A percentile compares a stretch with the other conserved stretches of the same genome.
These are phyloP conservation scores for Microdochium trichocladiopsis DNA, from an alignment of 2,329 filamentous ascomycete genomes.

Conservation along the genomic window DNA sequence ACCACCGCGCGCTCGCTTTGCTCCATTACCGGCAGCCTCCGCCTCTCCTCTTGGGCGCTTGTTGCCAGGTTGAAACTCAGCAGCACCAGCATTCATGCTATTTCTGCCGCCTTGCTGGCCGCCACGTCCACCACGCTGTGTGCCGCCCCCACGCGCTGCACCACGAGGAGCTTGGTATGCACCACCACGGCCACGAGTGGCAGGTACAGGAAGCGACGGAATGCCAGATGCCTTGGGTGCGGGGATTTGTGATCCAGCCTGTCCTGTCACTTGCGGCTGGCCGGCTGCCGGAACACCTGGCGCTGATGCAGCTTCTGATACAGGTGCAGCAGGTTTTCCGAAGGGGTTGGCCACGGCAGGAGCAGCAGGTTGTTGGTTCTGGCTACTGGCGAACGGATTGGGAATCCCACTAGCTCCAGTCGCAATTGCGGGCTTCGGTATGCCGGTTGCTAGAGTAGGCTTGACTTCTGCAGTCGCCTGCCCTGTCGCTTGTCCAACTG, in stretches of 20 bases:
- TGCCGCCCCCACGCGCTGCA: constrained; percentile 23
- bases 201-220: constrained; percentile 10
- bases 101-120: constrained; percentile 23
- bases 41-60: constrained; percentile 47
- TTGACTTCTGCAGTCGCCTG: constrained; percentile 16
- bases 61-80: constrained; percentile 46
- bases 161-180: constrained; percentile 22
- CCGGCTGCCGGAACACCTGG: constrained; percentile 6
- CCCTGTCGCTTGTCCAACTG: constrained; percentile 9
- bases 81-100: constrained; percentile 40
- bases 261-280: constrained; percentile 11
- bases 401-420: constrained; percentile 1
- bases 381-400: background rate
- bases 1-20: constrained; percentile 29
- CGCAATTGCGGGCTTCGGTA: constrained; percentile 2
- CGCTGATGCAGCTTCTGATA: constrained; percentile 1
- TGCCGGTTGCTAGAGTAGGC: constrained; percentile 12
- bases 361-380: constrained; percentile 1
- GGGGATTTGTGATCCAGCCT: constrained; percentile 12
- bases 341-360: constrained; percentile 13
- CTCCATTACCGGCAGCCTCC: constrained; percentile 23
- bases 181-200: constrained; percentile 12
- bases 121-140: constrained; percentile 31
- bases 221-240: constrained; percentile 10
- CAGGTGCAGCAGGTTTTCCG: constrained; percentile 2